Evolutionary conservation across 2,329 filamentous ascomycete species (phyloP).

Genomic region (Fusarium siculi): DNA sequence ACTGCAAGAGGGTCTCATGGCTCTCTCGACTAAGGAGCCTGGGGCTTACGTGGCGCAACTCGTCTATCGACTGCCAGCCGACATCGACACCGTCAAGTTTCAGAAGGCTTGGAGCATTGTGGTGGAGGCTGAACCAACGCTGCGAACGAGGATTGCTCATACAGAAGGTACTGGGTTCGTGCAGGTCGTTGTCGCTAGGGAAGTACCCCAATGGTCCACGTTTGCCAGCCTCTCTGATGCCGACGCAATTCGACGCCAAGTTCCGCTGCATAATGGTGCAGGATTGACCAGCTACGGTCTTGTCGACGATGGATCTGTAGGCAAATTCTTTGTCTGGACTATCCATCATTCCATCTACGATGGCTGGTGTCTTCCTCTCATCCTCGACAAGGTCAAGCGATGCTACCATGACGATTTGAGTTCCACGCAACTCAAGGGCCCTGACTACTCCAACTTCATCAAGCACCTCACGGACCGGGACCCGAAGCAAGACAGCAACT

Average conservation of each 20-base stretch:
- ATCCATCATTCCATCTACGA: conserved; percentile 45
- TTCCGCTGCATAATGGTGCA: conserved; percentile 27
- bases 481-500: neutral
- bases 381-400: conserved; percentile 35
- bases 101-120: conserved; percentile 28
- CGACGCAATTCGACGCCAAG: neutral
- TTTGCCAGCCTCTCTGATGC: neutral
- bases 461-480: conserved; percentile 11
- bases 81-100: conserved; percentile 14
- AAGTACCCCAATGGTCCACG: conserved; percentile 19
- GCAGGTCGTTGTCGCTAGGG: conserved; percentile 27
- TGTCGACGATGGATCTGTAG: neutral
- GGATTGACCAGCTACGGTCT: conserved; percentile 13
- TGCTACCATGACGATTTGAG: conserved; percentile 8
- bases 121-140: conserved; percentile 5
- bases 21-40: conserved; percentile 28
- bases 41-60: conserved; percentile 38
- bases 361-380: conserved; percentile 41
- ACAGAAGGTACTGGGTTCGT: conserved; percentile 24
- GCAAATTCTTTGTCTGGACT: conserved; percentile 38
- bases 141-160: conserved; percentile 39
- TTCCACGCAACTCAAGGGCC: neutral
- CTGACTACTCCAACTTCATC: conserved; percentile 27
- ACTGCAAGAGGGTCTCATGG: conserved; percentile 39
- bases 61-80: conserved; percentile 23